A percentile compares a stretch with the other conserved stretches of the same genome.
Conservation (phyloP, 2,329 filamentous ascomycete species). For the Parascedosporium putredinis region DNA sequence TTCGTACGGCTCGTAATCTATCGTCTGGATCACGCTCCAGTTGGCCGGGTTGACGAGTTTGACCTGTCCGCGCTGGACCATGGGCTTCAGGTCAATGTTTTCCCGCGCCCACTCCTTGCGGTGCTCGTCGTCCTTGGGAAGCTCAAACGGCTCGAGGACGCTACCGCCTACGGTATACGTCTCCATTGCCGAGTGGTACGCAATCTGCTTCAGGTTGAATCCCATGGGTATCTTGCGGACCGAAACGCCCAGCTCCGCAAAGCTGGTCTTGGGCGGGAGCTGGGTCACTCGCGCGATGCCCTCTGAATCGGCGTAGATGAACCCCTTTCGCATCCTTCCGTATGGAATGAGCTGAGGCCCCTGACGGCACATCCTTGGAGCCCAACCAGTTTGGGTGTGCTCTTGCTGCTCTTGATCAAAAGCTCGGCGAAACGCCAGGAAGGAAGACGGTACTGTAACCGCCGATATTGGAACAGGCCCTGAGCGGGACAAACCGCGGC, state of each 20-base stretch:
- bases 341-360: slow-evolving; percentile 67
- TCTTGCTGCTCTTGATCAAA: slow-evolving; percentile 77
- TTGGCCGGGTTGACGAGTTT: slow-evolving; percentile 70
- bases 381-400: slow-evolving; percentile 62
- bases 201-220: slow-evolving; percentile 60
- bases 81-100: slow-evolving; percentile 51
- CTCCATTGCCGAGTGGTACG: slow-evolving; percentile 65
- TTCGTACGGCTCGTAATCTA: slow-evolving; percentile 65
- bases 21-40: slow-evolving; percentile 68
- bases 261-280: slow-evolving; percentile 55
- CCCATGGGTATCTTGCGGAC: slow-evolving; percentile 61
- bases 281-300: slow-evolving; percentile 66
- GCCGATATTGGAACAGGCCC: slow-evolving; percentile 52
- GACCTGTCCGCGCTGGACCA: slow-evolving; percentile 59
- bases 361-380: slow-evolving; percentile 59
- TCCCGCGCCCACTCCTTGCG: slow-evolving; percentile 74
- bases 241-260: slow-evolving; percentile 66
- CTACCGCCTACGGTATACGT: slow-evolving; percentile 71
- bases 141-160: slow-evolving; percentile 58
- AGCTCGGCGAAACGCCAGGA: slow-evolving; percentile 66
- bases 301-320: slow-evolving; percentile 68
- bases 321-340: slow-evolving; percentile 64
- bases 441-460: slow-evolving; percentile 78
- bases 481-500: slow-evolving; percentile 41
- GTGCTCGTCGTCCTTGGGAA: slow-evolving; percentile 78